Evolutionary conservation across 1,139 yeast species (phyloP), one percentile per base, ranked within the genome.

Genomic region (Geotrichum siamense): DNA sequence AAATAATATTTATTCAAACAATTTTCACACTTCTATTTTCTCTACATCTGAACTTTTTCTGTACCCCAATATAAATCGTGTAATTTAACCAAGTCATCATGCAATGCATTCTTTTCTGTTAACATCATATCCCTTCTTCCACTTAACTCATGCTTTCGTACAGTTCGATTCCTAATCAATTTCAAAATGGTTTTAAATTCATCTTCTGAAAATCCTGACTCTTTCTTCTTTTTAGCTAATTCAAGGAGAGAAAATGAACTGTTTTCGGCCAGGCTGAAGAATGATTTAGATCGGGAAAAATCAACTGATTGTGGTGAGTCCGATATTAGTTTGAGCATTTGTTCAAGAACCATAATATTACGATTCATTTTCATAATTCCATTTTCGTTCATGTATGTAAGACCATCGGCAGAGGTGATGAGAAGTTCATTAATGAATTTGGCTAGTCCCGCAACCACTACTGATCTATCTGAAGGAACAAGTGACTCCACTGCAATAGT

Each of bases 281-380:
- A 84, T 8, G 67, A 61, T 3, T 81, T 64, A 0, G 85, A 72
- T 33, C 69, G 64, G 16, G 72, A 62, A 62, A 83, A 80, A 51
- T 78, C 76, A 5, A 81, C 78, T n/a, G 67, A 65, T 40, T 74
- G 74, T 0, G 85, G 79, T 41, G 74, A 71, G 17, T 66, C 62
- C 53, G 77, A 72, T 19, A 83, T 69, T 48, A 77, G 78, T 53
- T 86, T 73, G 49, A 82, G 72, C 71, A 80, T 76, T 58, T 84
- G 94, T 62, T 83, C 94, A 39, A 85, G 63, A 0, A 84, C 80
- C 45, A 78, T 72, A 28, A 84, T 78, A 58, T 85, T 84, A 55
- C 80, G 71, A 48, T 78, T 65, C 51, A 85, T 68, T 54, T 79
- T 76, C 57, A 78, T 77, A 41, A 82, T 69, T 32, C 95, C 95